These are phyloP conservation scores for Petunia axillaris DNA, from an alignment of 257 asterid species.

Conservation along the genomic window DNA sequence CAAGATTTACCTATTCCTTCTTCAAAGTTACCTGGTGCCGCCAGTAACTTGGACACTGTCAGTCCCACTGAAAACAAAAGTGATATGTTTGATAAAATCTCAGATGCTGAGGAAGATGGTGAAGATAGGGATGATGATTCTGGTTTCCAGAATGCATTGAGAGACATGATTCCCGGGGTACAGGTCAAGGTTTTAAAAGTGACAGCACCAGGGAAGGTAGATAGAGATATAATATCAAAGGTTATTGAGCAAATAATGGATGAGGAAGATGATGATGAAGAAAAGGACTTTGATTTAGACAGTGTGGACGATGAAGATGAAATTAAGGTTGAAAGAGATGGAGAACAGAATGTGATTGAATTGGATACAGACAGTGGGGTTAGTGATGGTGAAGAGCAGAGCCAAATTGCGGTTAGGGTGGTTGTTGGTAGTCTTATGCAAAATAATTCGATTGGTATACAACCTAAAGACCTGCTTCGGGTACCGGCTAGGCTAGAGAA, in stretches of 20 bases:
- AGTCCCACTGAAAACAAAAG: conserved; percentile 60
- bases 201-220: conserved; percentile 73
- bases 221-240: conserved; percentile 78
- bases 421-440: conserved; percentile 62
- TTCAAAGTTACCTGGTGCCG: conserved; percentile 51
- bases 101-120: conserved; percentile 65
- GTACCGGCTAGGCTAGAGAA: conserved; percentile 88
- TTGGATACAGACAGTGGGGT: conserved; percentile 54
- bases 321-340: conserved; percentile 36
- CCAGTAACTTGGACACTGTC: conserved; percentile 54
- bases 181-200: conserved; percentile 88
- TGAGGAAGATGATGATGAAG: conserved; percentile 76
- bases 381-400: conserved; percentile 58
- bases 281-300: conserved; percentile 52
- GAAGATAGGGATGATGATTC: conserved; percentile 78
- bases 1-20: conserved; percentile 53
- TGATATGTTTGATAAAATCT: conserved; percentile 58
- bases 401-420: conserved; percentile 72
- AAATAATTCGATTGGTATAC: conserved; percentile 46
- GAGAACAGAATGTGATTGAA: conserved; percentile 44
- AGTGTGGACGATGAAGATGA: conserved; percentile 53
- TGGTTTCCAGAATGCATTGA: conserved; percentile 68
- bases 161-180: conserved; percentile 93
- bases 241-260: conserved; percentile 86
- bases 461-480: conserved; percentile 62